Conservation (phyloP, 2,329 filamentous ascomycete genomes). For the Cladosporium sp. region DNA sequence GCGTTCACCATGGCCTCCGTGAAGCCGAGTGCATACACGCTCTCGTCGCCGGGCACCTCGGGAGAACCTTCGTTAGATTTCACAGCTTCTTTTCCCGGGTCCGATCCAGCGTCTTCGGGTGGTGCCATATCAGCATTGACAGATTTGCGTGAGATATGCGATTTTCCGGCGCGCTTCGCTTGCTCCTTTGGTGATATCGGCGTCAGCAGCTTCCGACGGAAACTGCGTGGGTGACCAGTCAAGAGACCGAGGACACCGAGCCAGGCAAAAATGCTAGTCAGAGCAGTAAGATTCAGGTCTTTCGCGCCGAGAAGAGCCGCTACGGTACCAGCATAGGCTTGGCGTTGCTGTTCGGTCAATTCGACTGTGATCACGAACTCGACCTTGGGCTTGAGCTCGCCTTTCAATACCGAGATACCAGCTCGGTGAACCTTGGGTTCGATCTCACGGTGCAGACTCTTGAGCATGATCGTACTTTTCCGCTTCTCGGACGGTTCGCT, state of each 20-base stretch:
- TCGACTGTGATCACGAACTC: conserved; percentile 78
- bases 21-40: conserved; percentile 32
- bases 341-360: conserved; percentile 61
- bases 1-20: conserved; percentile 33
- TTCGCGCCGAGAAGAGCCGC: conserved; percentile 33
- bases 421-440: conserved; percentile 68
- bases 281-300: conserved; percentile 33
- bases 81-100: background rate
- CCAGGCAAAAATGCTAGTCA: conserved; percentile 52
- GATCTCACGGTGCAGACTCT: conserved; percentile 66
- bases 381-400: conserved; percentile 67
- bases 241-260: conserved; percentile 53
- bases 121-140: background rate
- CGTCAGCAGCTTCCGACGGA: conserved; percentile 46
- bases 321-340: conserved; percentile 58
- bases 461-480: conserved; percentile 61
- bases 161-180: background rate
- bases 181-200: conserved; percentile 16
- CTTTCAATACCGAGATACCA: conserved; percentile 63
- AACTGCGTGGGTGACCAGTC: conserved; percentile 51
- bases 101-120: background rate
- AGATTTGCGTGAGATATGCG: background rate
- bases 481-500: conserved; percentile 55
- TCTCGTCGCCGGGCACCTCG: conserved; percentile 26
- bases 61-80: background rate